Base-by-base conservation (phyloP, 1,284 basidiomycete species). In the Pseudozyma sp. region DNA sequence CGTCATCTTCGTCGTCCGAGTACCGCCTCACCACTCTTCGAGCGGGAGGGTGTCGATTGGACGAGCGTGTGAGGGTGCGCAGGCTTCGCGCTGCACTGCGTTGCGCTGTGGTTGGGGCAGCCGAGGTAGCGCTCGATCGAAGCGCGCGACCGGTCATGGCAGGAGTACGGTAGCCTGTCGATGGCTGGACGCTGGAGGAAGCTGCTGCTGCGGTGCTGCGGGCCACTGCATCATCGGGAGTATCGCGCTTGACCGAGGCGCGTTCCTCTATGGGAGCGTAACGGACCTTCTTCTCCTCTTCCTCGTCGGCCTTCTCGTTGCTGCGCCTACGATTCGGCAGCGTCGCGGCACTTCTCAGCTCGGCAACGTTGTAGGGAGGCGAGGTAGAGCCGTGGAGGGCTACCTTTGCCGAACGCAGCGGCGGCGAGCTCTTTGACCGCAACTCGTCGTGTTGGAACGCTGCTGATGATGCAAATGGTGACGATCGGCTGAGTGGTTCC, bases 1-100 rank as follows among this genome's bases (percentile, higher is more conserved):
- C 70, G n/a, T 69, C 67, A n/a, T 72, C 77, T 40, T 80, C 80
- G 50, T 80, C 78, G n/a, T 81, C 78, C 17, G 76, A 76, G 31
- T 80, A 66, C 42, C 78, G 68, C 39, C 75, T 67, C 13, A 71
- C 62, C 45, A 80, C 78, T 10, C 78, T 59, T 14, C 77, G 68
- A 16, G 78, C 77, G 9, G 77, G 78, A 8, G 73, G 68, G 44
- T 79, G 78, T 16, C 64, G 55, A 45, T 65, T 68, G 1, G 68
- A 71, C 0, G 78, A 64, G 8, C 76, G 62, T 3, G 68, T 67
- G 30, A 75, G 66, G 8, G 65, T 75, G 47, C 73, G 68, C 6
- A 75, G 68, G 34, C 65, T 72, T 14, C 68, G 43, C 40, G 57
- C 68, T 50, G 73, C 73, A 37, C 73, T 75, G 17, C 68, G 52